Evolutionary conservation across 345 rosid species (phyloP).

Genomic region (Salix arbutifolia): DNA sequence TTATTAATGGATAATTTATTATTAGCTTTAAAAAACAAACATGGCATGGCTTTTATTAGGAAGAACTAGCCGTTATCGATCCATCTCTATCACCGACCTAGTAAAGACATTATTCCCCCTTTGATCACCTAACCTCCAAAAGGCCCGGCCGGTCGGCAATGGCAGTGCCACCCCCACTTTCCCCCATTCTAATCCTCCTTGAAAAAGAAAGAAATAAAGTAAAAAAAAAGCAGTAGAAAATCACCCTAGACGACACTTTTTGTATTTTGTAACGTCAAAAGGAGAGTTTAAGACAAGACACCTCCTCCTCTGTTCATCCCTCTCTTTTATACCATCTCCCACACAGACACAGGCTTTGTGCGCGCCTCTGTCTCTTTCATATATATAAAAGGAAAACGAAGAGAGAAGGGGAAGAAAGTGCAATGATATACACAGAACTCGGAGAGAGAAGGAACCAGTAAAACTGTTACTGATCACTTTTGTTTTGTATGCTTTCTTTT

Average conservation of each 20-base stretch:
- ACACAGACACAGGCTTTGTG: no score
- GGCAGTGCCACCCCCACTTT: neutral
- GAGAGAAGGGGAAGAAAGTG: neutral
- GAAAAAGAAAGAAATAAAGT: neutral
- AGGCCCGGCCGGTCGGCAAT: no score
- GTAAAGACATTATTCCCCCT: no score
- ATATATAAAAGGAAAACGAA: neutral
- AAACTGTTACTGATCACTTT: neutral
- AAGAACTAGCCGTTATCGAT: neutral
- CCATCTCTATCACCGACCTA: neutral
- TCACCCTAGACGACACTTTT: neutral
- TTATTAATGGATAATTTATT: no score
- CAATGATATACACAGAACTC: neutral
- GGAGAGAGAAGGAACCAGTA: neutral
- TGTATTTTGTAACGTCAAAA: neutral
- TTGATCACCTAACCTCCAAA: no score
- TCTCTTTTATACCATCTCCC: neutral
- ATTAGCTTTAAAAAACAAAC: no score
- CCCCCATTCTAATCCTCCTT: neutral
- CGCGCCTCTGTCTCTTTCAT: neutral
- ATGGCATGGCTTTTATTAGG: neutral
- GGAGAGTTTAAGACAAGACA: neutral
- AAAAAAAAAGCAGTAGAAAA: neutral
- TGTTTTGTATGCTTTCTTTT: neutral
- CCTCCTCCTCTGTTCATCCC: neutral